A percentile compares a stretch with the other conserved stretches of the same genome.
Evolutionary conservation across 2,329 filamentous ascomycete genomes (phyloP).

Genomic region (Fusarium sp.): DNA sequence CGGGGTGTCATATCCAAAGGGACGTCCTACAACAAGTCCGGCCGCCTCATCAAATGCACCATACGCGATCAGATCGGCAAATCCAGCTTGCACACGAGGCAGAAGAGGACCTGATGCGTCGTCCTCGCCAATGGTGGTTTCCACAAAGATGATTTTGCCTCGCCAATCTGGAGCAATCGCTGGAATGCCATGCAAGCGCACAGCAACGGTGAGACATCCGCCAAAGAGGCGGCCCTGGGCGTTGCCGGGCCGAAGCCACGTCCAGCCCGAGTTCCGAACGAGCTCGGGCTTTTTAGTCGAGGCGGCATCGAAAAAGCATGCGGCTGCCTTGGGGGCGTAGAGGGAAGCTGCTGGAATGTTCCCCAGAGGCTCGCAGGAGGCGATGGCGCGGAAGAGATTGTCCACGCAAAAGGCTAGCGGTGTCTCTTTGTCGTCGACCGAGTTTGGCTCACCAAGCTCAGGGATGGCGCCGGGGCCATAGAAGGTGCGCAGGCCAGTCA

Average conservation of each 20-base stretch:
- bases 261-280: conserved; percentile 47
- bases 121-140: conserved; percentile 54
- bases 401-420: conserved; percentile 48
- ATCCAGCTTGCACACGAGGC: conserved; percentile 47
- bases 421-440: conserved; percentile 40
- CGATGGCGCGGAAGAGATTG: conserved; percentile 50
- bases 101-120: conserved; percentile 34
- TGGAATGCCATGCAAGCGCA: conserved; percentile 51
- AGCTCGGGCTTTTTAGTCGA: conserved; percentile 48
- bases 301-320: conserved; percentile 37
- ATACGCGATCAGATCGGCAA: conserved; percentile 56
- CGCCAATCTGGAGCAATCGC: conserved; percentile 53
- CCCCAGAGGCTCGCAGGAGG: conserved; percentile 44
- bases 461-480: conserved; percentile 56
- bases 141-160: conserved; percentile 55
- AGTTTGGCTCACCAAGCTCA: conserved; percentile 51
- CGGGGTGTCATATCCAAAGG: conserved; percentile 55
- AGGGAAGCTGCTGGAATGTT: conserved; percentile 47
- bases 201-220: conserved; percentile 56
- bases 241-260: conserved; percentile 52
- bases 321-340: conserved; percentile 46
- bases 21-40: conserved; percentile 57
- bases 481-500: conserved; percentile 56
- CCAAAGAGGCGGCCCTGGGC: conserved; percentile 59
- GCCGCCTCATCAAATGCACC: conserved; percentile 57